phyloP scores from a whole-genome alignment of 331 rosid species.

The Cydonia oblonga region DNA sequence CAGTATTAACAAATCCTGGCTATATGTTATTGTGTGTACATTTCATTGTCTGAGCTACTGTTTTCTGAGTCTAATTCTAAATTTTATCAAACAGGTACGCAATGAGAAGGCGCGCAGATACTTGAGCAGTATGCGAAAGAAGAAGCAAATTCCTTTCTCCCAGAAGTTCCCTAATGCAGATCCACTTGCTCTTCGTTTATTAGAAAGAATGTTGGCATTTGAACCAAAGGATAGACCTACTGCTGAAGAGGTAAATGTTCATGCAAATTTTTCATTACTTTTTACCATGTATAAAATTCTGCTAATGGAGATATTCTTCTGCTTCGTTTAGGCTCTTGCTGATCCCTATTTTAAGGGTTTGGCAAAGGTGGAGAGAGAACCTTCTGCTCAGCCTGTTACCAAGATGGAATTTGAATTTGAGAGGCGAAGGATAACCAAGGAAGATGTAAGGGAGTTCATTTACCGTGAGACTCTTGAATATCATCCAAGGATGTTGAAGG shows the following conservation, averaged over 20 bases:
- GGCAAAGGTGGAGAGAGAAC: constrained; percentile 99
- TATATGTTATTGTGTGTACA: not conserved
- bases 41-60: not conserved
- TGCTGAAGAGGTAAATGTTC: constrained; percentile 78
- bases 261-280: constrained; percentile 2
- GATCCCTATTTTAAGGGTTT: constrained; percentile 95
- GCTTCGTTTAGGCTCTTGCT: constrained; percentile 68
- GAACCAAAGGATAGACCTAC: constrained; percentile 96
- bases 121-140: constrained; percentile 90
- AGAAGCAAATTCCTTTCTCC: constrained; percentile 74
- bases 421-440: constrained; percentile 94
- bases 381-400: constrained; percentile 91
- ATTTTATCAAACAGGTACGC: constrained; percentile 46
- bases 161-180: constrained; percentile 93
- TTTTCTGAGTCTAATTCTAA: constrained; percentile 1
- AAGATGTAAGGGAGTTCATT: constrained; percentile 92
- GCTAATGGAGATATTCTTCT: constrained; percentile 11
- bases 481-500: constrained; percentile 96
- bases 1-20: not conserved
- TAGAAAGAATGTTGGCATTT: constrained; percentile 96
- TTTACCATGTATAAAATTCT: not conserved
- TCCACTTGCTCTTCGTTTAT: constrained; percentile 85
- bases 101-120: constrained; percentile 98
- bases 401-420: constrained; percentile 99
- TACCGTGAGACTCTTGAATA: constrained; percentile 89